Evolutionary conservation across 768 basidiomycete genomes (phyloP).

Genomic region (Amanita jacksonii): DNA sequence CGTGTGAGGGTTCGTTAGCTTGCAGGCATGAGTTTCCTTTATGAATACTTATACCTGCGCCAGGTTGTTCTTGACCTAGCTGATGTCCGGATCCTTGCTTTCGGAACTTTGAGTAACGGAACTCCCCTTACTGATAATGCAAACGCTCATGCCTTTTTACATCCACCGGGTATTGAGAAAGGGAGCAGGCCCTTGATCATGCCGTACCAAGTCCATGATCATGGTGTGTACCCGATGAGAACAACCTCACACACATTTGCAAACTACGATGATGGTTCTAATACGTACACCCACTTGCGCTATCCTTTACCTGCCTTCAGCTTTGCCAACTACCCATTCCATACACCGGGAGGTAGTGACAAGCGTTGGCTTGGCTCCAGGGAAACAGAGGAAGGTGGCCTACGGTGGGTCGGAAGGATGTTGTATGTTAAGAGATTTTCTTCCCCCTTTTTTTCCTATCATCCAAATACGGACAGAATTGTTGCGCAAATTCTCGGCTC

Average conservation of each 20-base stretch:
- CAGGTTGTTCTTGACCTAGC: conserved; percentile 62
- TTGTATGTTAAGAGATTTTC: conserved; percentile 34
- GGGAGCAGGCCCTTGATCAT: conserved; percentile 10
- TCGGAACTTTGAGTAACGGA: conserved; percentile 56
- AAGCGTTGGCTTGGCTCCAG: conserved; percentile 48
- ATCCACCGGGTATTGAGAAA: conserved; percentile 54
- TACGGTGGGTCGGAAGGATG: conserved; percentile 64
- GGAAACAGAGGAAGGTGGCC: conserved; percentile 46
- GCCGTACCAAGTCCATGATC: conserved; percentile 24
- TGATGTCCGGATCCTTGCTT: conserved; percentile 64
- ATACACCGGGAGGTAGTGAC: conserved; percentile 62
- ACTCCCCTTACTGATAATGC: conserved; percentile 49
- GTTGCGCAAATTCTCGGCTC: conserved; percentile 48
- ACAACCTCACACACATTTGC: conserved; percentile 19
- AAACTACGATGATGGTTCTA: conserved; percentile 21
- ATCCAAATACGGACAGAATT: conserved; percentile 32
- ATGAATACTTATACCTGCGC: background rate
- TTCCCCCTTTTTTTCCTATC: conserved; percentile 7
- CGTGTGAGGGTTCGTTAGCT: conserved; percentile 46
- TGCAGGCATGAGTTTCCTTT: conserved; percentile 1
- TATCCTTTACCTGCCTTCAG: conserved; percentile 47
- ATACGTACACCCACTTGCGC: conserved; percentile 33
- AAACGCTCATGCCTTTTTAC: conserved; percentile 60
- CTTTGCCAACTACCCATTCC: conserved; percentile 62
- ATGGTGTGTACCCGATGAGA: conserved; percentile 36